phyloP scores from a whole-genome alignment of 169 alveolate genomes.

The Amoebophrya sp. region DNA sequence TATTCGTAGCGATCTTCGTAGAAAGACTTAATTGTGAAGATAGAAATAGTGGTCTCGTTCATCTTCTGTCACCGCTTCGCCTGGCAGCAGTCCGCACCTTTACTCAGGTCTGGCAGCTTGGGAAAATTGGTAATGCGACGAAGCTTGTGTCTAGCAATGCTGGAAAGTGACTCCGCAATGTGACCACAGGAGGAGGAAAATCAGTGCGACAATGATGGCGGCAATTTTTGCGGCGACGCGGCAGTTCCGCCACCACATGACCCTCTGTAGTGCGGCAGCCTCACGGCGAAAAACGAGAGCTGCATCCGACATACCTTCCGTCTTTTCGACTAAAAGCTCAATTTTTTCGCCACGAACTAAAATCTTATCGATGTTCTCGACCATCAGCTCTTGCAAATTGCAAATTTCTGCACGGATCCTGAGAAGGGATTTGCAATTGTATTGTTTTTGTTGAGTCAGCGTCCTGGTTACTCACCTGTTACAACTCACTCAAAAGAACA shows the following conservation, averaged over 20 bases:
- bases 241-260: conserved; percentile 23
- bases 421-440: too few species aligned
- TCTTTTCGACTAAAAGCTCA: not conserved
- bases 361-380: not conserved
- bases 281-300: not conserved
- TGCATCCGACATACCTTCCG: not conserved
- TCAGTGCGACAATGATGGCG: not conserved
- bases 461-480: too few species aligned
- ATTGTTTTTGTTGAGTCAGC: too few species aligned
- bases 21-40: too few species aligned
- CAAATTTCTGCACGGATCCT: not conserved
- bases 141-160: too few species aligned
- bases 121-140: too few species aligned
- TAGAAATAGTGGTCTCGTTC: too few species aligned
- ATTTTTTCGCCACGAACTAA: not conserved
- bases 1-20: too few species aligned
- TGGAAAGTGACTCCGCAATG: not conserved
- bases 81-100: too few species aligned
- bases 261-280: not conserved
- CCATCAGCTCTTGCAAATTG: not conserved
- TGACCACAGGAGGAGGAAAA: not conserved
- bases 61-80: too few species aligned
- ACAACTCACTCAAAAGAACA: too few species aligned
- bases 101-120: too few species aligned
- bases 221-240: not conserved